Base-by-base conservation (phyloP, 306 rosid species). In the Quercus gilva region DNA sequence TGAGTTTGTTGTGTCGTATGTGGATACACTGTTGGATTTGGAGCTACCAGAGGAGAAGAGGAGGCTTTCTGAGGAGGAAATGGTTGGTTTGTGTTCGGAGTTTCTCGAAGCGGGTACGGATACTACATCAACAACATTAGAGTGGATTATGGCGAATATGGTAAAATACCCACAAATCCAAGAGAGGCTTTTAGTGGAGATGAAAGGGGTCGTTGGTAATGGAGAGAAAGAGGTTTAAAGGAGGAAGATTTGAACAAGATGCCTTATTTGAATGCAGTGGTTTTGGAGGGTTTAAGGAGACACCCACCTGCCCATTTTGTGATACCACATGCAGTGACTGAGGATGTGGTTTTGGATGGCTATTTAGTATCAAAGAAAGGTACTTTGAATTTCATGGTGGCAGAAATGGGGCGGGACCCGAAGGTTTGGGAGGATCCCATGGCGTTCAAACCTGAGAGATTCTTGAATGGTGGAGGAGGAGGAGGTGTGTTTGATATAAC, bases 361-460 rank as follows among this genome's bases (percentile, higher is more conserved):
- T 76, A 79, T 11, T 26, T 76, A 21, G 23, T 85, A 1, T 84
- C 84, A 0, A 85, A 76, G 20, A 13, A 79, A 8, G 35, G 49
- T 4, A 31, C 49, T 2, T 43, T 65, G 23, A 35, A 29, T 5
- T 2, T 65, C 25, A 43, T 4, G 49, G 35, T 11, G 1, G 8
- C 71, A 18, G n/a, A 29, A 33, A 65, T 65, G 11, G 71, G 71
- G 23, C 23, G 71, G 5, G 71, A 65, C 19, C 71, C 71, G 0
- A 33, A 19, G 1, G 49, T 17, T 45, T 65, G 79, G 72, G 65
- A 6, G 25, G 74, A 87, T 61, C 90, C 88, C 0, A 63, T 63
- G 85, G 83, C 20, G 20, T 87, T 87, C 37, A 84, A 79, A 71
- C 90, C 90, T 0, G 88, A 84, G 63, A 87, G 90, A 55, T 84